Conservation (phyloP, 192 early-diverging fungal genomes). For the Coemansia aciculifera region DNA sequence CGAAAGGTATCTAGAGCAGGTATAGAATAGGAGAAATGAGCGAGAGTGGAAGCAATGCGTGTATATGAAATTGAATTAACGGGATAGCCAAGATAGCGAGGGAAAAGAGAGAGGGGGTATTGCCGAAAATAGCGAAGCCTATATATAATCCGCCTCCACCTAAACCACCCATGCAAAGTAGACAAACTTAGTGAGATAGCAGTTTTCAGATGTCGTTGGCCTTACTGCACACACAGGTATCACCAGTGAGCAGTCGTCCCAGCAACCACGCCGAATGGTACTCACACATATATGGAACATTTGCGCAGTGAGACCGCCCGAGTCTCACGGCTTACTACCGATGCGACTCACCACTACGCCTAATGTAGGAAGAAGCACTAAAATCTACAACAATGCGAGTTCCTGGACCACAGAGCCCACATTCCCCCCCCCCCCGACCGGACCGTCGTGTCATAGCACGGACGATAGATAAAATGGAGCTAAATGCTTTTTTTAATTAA, state of each 20-base stretch:
- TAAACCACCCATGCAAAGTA: background rate
- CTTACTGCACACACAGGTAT: conserved; percentile 10
- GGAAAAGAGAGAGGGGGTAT: background rate
- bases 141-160: background rate
- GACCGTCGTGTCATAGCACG: background rate
- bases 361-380: background rate
- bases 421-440: background rate
- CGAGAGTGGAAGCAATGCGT: background rate
- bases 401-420: background rate
- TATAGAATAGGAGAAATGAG: background rate
- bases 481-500: background rate
- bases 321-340: conserved; percentile 3
- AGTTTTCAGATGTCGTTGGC: background rate
- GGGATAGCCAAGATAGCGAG: background rate
- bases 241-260: background rate
- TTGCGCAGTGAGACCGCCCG: background rate
- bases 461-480: background rate
- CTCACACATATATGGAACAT: background rate
- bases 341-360: background rate
- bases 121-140: background rate
- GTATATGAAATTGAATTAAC: background rate
- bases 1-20: background rate
- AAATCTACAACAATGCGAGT: background rate
- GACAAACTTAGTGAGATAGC: background rate
- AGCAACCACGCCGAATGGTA: background rate